Base-by-base conservation (phyloP, 2,329 filamentous ascomycete genomes). In the Diaporthe citrichinensis region DNA sequence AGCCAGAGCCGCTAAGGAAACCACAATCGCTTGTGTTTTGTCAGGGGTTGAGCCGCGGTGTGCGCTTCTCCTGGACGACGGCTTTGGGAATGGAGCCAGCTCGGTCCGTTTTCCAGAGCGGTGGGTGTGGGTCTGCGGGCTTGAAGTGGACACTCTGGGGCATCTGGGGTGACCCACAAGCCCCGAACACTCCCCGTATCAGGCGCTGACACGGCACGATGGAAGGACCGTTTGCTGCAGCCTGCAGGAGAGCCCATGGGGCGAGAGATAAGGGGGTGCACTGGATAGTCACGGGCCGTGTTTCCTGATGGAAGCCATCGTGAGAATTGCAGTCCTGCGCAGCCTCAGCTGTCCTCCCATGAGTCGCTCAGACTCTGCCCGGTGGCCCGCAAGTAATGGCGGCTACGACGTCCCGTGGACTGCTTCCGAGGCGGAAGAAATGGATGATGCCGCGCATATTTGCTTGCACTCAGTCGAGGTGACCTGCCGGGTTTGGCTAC, bases 71-170 rank as follows among this genome's bases (percentile, higher is more conserved):
- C 20, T 75, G 25, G 71, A 71, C 46, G 62, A 71, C 34, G 36
- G 44, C 41, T 44, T 31, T 61, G 57, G 74, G 55, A 31, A 73
- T 72, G 67, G 59, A 58, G 62, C 65, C 68, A 58, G 53, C 57
- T 76, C 73, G 75, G 75, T 71, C 75, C 75, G 73, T 76, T 71
- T 75, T 55, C 61, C 75, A 73, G 57, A 51, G 62, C 46, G 65
- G 69, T 71, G 69, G 73, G 75, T 73, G 73, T 75, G 75, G 73
- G 69, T 74, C 74, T 58, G 73, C 62, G 73, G 75, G 65, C 62
- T 61, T 53, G 20, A 53, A 44, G 69, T 75, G 73, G 71, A 73
- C 36, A 73, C 34, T 65, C 36, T 55, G 61, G 58, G 71, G 73
- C 55, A 53, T 59, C 69, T 71, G 73, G 75, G 73, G 71, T 51